Base-by-base conservation (phyloP, 1,139 yeast genomes). In the Sugiyamaella paludigena region DNA sequence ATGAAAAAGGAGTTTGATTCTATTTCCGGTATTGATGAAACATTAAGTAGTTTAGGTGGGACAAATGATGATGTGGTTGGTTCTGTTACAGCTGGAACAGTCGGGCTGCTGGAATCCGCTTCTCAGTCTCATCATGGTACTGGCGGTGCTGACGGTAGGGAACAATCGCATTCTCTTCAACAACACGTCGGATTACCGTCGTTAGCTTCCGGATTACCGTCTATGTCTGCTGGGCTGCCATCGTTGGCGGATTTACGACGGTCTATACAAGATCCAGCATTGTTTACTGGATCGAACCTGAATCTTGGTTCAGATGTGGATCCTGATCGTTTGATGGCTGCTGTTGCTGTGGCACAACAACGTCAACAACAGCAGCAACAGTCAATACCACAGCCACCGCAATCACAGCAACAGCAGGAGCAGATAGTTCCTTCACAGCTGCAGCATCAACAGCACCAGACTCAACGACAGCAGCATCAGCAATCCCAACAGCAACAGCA, bases 331-430 rank as follows among this genome's bases (percentile, higher is more conserved):
- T 75, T 83, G 10, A 77, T 83, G 50, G 87, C 85, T 0, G 87
- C 83, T 2, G 85, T 83, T 1, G 85, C 81, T 56, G 81, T 82
- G 40, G 86, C 82, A 35, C 57, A 59, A 30, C 60, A 53, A 13
- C 50, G 50, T 9, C 56, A 52, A 5, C 56, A 56, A 2, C 53
- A 38, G 11, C 51, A 45, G 13, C 48, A 41, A 12, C 48, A 40
- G 7, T 38, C 28, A 5, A 19, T 19, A 19, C 5, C 24, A 16
- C 38, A 28, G 10, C 40, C 11, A 16, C 36, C 26, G n/a, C 48
- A 24, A 13, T 12, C 27, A 2, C 51, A 45, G 24, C 55, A 47
- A 8, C 49, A 45, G 12, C 50, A n/a, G n/a, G n/a, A n/a, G n/a
- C n/a, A n/a, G n/a, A n/a, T n/a, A n/a, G n/a, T n/a, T n/a, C n/a